Evolutionary conservation across 208 protist genomes (phyloP).

Genomic region (Phytomonas sp.): DNA sequence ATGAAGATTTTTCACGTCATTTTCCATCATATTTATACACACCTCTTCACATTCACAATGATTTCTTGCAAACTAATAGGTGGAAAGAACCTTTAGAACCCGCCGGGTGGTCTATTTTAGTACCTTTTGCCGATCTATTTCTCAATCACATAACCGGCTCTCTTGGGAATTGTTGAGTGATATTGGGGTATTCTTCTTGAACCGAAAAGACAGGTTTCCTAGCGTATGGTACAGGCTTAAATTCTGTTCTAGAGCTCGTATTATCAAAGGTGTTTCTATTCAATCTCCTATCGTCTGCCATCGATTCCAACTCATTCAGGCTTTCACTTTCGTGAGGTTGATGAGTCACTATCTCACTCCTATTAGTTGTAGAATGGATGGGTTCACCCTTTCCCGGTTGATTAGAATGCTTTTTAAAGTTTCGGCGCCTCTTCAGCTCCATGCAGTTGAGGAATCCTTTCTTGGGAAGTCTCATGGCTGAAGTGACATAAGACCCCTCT

Average conservation of each 20-base stretch:
- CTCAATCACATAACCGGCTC: neutral
- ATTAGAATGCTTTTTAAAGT: conserved; percentile 62
- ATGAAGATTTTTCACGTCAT: neutral
- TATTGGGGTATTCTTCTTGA: neutral
- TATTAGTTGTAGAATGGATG: neutral
- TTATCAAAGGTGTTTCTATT: neutral
- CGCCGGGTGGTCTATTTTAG: neutral
- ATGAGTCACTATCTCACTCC: neutral
- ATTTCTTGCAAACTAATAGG: neutral
- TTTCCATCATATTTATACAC: neutral
- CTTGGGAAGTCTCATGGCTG: neutral
- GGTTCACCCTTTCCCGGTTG: neutral
- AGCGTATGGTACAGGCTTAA: neutral
- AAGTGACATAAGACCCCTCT: conserved; percentile 17
- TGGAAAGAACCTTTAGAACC: neutral
- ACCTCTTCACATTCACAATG: neutral
- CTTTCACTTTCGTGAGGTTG: neutral
- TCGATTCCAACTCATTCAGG: neutral
- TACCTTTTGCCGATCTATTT: neutral
- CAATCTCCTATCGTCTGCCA: neutral
- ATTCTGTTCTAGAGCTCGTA: neutral
- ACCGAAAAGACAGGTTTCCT: neutral
- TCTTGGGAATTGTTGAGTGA: neutral
- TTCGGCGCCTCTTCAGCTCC: conserved; percentile 43
- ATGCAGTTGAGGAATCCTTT: conserved; percentile 24